phyloP scores from a whole-genome alignment of 2,329 filamentous ascomycete species.

The Ophiostoma quercus region DNA sequence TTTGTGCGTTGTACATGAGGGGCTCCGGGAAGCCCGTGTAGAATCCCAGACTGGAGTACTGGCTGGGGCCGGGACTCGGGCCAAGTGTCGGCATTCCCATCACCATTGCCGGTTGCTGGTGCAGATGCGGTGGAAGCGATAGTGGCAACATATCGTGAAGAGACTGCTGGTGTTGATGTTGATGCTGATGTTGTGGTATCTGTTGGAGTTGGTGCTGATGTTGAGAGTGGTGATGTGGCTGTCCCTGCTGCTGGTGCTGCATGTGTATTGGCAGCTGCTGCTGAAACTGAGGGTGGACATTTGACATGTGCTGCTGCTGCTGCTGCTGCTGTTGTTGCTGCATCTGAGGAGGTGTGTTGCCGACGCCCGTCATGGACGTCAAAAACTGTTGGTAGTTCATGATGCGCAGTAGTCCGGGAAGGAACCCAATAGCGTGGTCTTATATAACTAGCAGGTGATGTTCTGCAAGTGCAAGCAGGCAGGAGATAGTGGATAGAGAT shows the following conservation, averaged over 20 bases:
- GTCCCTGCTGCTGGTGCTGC: conserved; percentile 16
- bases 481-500: neutral
- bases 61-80: conserved; percentile 35
- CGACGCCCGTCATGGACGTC: conserved; percentile 19
- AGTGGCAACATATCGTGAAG: conserved; percentile 25
- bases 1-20: conserved; percentile 43
- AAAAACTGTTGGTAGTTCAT: conserved; percentile 15
- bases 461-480: neutral
- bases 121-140: conserved; percentile 20
- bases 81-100: conserved; percentile 30
- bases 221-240: conserved; percentile 19
- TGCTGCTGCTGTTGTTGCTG: conserved; percentile 9
- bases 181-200: conserved; percentile 9
- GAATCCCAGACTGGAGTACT: conserved; percentile 47
- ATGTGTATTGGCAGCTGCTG: neutral
- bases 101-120: conserved; percentile 33
- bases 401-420: neutral
- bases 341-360: neutral
- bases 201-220: conserved; percentile 17
- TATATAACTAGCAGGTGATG: neutral
- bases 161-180: conserved; percentile 6
- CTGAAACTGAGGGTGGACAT: neutral
- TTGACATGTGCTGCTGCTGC: neutral
- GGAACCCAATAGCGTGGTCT: neutral
- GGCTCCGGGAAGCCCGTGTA: conserved; percentile 49